These are phyloP conservation scores for Physaria fendleri DNA, from an alignment of 345 rosid genomes.

Conservation along the genomic window DNA sequence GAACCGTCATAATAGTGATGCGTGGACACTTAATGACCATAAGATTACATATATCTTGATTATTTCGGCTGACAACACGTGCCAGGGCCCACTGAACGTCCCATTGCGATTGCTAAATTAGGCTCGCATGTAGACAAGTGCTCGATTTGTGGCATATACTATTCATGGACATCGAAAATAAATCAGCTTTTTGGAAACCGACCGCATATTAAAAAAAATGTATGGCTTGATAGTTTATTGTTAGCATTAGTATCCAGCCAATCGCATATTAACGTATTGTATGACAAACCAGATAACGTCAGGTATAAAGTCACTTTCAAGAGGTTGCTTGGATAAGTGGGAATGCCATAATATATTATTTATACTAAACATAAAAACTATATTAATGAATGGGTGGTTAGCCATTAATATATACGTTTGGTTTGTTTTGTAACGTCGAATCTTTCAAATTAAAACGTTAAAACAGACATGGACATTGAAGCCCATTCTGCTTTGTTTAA, in stretches of 20 bases:
- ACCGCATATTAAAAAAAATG: not conserved
- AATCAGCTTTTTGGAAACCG: not conserved
- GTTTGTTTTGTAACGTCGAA: not conserved
- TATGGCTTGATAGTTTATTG: not conserved
- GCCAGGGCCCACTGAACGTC: too few relatives aligned
- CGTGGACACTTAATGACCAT: too few relatives aligned
- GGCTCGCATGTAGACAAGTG: too few relatives aligned
- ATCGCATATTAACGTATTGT: conserved; percentile 1
- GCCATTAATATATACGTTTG: not conserved
- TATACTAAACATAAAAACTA: not conserved
- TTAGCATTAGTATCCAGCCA: not conserved
- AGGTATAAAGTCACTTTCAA: conserved; percentile 17
- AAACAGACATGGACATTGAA: not conserved
- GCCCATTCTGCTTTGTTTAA: not conserved
- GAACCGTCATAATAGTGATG: too few relatives aligned
- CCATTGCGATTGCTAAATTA: too few relatives aligned
- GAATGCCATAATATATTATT: not conserved
- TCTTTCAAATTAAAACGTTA: not conserved
- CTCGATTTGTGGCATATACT: too few relatives aligned
- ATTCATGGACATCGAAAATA: too few relatives aligned
- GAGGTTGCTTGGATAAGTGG: conserved; percentile 14
- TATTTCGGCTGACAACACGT: too few relatives aligned
- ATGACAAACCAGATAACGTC: not conserved
- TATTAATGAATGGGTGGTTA: not conserved
- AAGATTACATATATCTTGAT: too few relatives aligned